phyloP scores from a whole-genome alignment of 805 yeast genomes.

The Candida ficus region DNA sequence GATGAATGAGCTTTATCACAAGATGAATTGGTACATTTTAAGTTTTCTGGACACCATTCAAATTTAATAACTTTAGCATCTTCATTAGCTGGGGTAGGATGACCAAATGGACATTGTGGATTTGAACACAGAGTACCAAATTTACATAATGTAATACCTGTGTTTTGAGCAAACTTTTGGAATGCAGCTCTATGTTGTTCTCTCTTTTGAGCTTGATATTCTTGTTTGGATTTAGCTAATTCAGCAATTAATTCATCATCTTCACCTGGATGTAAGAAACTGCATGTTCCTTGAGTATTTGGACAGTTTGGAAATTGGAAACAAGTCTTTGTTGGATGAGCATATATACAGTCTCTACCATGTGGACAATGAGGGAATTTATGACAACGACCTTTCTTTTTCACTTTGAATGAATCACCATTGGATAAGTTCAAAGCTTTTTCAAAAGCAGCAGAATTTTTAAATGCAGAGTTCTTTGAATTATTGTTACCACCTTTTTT shows the following conservation, averaged over 20 bases:
- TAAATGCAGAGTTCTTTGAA: constrained; percentile 21
- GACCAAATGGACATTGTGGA: constrained; percentile 82
- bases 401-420: constrained; percentile 32
- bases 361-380: constrained; percentile 66
- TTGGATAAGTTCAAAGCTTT: constrained; percentile 34
- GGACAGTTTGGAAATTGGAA: constrained; percentile 73
- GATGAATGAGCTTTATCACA: constrained; percentile 85
- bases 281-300: constrained; percentile 77
- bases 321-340: constrained; percentile 79
- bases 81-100: constrained; percentile 82
- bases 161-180: constrained; percentile 23
- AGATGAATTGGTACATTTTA: constrained; percentile 51
- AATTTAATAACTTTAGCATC: constrained; percentile 61
- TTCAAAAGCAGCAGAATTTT: constrained; percentile 31
- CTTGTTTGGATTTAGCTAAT: constrained; percentile 56
- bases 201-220: constrained; percentile 35
- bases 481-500: constrained; percentile 2
- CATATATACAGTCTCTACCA: constrained; percentile 60
- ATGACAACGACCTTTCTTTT: constrained; percentile 60
- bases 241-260: constrained; percentile 70
- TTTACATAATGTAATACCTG: constrained; percentile 63
- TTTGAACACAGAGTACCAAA: constrained; percentile 73
- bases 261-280: constrained; percentile 77
- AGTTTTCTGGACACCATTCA: constrained; percentile 75
- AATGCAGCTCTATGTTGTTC: constrained; percentile 16